These are phyloP conservation scores for Dichotomopilus funicola DNA, from an alignment of 2,329 filamentous ascomycete genomes.

Conservation along the genomic window DNA sequence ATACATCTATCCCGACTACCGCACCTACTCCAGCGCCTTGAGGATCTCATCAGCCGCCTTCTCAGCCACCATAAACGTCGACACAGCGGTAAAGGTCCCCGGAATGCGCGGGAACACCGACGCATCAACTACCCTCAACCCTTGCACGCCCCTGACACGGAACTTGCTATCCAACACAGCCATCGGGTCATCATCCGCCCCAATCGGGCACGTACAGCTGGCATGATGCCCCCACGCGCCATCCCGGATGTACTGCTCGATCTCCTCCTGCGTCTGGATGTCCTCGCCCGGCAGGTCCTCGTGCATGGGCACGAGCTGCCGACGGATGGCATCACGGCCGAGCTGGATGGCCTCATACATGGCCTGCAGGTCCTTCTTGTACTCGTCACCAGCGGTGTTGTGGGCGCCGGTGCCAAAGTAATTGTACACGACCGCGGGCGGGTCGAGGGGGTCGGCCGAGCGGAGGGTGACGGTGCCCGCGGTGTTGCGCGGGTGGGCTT, in stretches of 20 bases:
- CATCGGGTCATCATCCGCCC: constrained; percentile 45
- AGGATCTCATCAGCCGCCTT: constrained; percentile 54
- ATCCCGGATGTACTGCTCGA: constrained; percentile 32
- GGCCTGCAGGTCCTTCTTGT: constrained; percentile 44
- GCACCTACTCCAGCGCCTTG: background rate
- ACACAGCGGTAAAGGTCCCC: constrained; percentile 40
- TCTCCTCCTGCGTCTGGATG: constrained; percentile 14
- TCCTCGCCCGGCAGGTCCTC: constrained; percentile 21
- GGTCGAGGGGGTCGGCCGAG: constrained; percentile 56
- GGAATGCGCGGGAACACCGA: constrained; percentile 46
- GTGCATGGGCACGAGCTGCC: constrained; percentile 19
- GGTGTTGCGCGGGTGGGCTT: constrained; percentile 56
- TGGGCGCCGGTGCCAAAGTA: constrained; percentile 46
- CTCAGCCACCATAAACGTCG: constrained; percentile 51
- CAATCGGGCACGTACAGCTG: constrained; percentile 51
- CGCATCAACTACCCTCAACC: constrained; percentile 56
- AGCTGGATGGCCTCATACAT: constrained; percentile 50
- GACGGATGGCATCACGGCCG: constrained; percentile 38
- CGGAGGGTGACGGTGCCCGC: constrained; percentile 56
- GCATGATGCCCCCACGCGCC: constrained; percentile 53
- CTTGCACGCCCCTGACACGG: constrained; percentile 47
- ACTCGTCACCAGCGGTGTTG: constrained; percentile 30
- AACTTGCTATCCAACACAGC: constrained; percentile 55
- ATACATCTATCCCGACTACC: background rate
- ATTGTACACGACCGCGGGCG: constrained; percentile 57